Evolutionary conservation across 164 flowering plant genomes (phyloP).

Genomic region (Magnolia changhungtana): DNA sequence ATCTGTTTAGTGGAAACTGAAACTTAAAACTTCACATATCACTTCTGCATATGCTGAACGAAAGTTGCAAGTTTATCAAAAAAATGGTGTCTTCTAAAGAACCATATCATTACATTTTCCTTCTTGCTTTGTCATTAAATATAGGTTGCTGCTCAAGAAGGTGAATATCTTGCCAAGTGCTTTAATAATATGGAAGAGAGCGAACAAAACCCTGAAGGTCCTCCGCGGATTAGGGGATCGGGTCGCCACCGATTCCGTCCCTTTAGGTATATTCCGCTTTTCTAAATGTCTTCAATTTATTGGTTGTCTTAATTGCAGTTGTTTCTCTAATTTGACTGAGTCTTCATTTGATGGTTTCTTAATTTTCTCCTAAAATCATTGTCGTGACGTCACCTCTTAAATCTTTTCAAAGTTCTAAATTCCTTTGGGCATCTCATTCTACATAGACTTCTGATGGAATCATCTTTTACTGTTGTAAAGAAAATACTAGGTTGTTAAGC

Average conservation of each 20-base stretch:
- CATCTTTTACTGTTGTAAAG: too few relatives aligned
- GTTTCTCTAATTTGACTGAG: neutral
- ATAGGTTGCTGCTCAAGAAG: constrained; percentile 92
- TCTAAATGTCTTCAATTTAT: neutral
- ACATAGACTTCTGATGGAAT: too few relatives aligned
- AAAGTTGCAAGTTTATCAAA: neutral
- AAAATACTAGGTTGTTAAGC: too few relatives aligned
- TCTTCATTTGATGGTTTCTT: neutral
- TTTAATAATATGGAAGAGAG: constrained; percentile 77
- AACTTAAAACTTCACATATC: too few relatives aligned
- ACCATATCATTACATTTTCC: neutral
- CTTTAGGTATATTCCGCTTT: constrained; percentile 37
- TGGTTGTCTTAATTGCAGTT: neutral
- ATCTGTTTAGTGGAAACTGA: neutral
- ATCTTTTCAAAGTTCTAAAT: too few relatives aligned
- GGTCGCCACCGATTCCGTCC: constrained; percentile 84
- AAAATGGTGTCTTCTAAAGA: neutral
- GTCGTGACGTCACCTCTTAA: neutral
- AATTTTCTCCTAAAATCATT: neutral
- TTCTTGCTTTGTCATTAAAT: neutral
- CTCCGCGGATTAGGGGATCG: constrained; percentile 59
- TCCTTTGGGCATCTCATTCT: too few relatives aligned
- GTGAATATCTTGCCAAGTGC: constrained; percentile 70
- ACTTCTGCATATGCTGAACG: too few relatives aligned
- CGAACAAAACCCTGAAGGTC: constrained; percentile 77